Percentiles rank a stretch among this genome's conserved stretches.
phyloP scores from a whole-genome alignment of 2,329 filamentous ascomycete species.

The Chaetoscypha palmicola region DNA sequence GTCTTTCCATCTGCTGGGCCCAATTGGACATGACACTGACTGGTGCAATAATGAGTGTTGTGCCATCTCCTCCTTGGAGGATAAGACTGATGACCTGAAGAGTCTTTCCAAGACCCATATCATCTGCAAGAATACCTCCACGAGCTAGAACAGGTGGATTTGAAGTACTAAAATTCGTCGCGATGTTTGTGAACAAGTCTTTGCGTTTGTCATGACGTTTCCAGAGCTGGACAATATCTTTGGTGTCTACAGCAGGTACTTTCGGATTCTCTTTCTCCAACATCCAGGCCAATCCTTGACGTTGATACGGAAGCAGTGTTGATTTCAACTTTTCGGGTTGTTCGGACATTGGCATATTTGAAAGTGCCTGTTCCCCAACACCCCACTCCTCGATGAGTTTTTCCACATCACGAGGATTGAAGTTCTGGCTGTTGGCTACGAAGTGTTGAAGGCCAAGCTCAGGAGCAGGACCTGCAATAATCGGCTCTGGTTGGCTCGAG shows the following conservation, averaged over 20 bases:
- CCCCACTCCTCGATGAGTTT: constrained; percentile 55
- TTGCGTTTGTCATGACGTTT: constrained; percentile 40
- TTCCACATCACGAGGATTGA: constrained; percentile 62
- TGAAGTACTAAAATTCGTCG: constrained; percentile 59
- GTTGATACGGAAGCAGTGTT: constrained; percentile 70
- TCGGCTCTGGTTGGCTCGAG: constrained; percentile 7
- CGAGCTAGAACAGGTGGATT: constrained; percentile 58
- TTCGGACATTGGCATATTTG: constrained; percentile 62
- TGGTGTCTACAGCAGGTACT: constrained; percentile 51
- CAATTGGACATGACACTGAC: constrained; percentile 88
- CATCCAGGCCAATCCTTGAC: constrained; percentile 75
- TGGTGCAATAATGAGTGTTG: constrained; percentile 75
- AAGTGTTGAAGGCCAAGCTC: constrained; percentile 43
- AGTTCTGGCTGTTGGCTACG: constrained; percentile 56
- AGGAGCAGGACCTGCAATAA: constrained; percentile 2
- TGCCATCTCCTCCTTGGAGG: constrained; percentile 45
- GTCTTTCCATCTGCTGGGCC: constrained; percentile 69
- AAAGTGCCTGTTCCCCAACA: constrained; percentile 54
- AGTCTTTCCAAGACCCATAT: constrained; percentile 93
- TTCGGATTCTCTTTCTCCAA: constrained; percentile 64
- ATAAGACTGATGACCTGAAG: constrained; percentile 79
- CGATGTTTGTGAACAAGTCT: constrained; percentile 56
- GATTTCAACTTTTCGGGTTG: constrained; percentile 62
- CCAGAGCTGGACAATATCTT: constrained; percentile 71
- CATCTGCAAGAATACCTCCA: constrained; percentile 81